phyloP scores from a whole-genome alignment of 1,284 basidiomycete species.

The Pseudozyma thailandica region DNA sequence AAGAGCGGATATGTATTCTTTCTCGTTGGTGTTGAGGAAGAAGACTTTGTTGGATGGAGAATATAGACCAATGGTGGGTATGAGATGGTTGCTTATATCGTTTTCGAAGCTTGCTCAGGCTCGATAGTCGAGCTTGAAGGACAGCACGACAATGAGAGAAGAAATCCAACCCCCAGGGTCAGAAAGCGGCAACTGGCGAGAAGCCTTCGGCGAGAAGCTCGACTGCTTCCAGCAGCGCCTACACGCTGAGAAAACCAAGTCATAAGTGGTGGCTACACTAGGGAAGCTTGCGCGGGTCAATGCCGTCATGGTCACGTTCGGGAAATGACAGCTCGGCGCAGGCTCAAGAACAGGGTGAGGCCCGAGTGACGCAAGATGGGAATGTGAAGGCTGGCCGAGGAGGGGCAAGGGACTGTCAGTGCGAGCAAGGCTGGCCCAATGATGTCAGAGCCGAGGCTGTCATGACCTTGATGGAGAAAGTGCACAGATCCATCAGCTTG shows the following conservation, averaged over 20 bases:
- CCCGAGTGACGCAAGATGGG: conserved; percentile 7
- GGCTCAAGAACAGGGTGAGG: conserved; percentile 1
- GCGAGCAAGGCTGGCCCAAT: background rate
- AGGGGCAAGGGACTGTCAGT: background rate
- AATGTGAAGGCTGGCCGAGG: background rate
- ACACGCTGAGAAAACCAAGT: too few relatives aligned
- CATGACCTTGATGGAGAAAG: conserved; percentile 4
- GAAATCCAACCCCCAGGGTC: too few relatives aligned
- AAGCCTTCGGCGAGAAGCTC: too few relatives aligned
- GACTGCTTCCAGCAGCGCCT: too few relatives aligned
- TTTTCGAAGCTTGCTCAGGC: conserved; percentile 6
- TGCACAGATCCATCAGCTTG: background rate
- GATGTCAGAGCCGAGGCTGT: conserved; percentile 16
- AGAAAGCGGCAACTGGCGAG: background rate
- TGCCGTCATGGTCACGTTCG: conserved; percentile 6
- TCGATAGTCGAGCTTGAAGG: background rate
- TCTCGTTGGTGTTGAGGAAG: conserved; percentile 9
- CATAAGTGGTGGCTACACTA: too few relatives aligned
- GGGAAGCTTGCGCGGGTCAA: too few relatives aligned
- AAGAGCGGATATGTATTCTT: conserved; percentile 19
- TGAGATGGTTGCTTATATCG: conserved; percentile 14
- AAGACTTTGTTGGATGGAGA: conserved; percentile 7
- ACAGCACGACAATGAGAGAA: background rate
- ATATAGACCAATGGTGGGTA: too few relatives aligned
- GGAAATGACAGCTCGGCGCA: background rate